These are phyloP conservation scores for Acorus calamus DNA, from an alignment of 106 monocot species.

Conservation along the genomic window DNA sequence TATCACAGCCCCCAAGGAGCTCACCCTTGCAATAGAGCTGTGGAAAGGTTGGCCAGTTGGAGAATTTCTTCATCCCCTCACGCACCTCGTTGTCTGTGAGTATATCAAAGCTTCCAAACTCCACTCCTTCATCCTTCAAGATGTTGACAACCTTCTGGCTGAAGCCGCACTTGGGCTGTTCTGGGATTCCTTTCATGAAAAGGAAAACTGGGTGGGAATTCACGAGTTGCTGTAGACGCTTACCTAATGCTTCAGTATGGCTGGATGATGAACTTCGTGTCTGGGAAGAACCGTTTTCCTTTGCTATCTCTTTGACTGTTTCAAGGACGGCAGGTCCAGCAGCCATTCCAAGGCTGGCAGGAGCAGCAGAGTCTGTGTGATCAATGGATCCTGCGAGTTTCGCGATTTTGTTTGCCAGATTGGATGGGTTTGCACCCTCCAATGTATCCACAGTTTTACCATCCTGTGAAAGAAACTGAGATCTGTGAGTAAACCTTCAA, in stretches of 20 bases:
- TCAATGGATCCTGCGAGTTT: slow-evolving; percentile 55
- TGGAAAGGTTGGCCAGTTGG: slow-evolving; percentile 91
- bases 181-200: slow-evolving; percentile 93
- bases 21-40: slow-evolving; percentile 89
- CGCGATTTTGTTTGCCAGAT: slow-evolving; percentile 76
- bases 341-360: slow-evolving; percentile 85
- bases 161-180: slow-evolving; percentile 78
- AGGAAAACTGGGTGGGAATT: slow-evolving; percentile 63
- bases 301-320: slow-evolving; percentile 54
- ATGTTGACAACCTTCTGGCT: slow-evolving; percentile 71
- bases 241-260: slow-evolving; percentile 26
- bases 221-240: slow-evolving; percentile 48
- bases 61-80: slow-evolving; percentile 75
- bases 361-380: slow-evolving; percentile 51
- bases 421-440: slow-evolving; percentile 82
- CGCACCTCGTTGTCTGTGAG: slow-evolving; percentile 75
- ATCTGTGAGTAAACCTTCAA: neutral
- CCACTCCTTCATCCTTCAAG: slow-evolving; percentile 62
- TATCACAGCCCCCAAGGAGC: slow-evolving; percentile 87
- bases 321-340: slow-evolving; percentile 63
- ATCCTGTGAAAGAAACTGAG: slow-evolving; percentile 30
- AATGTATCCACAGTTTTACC: slow-evolving; percentile 75
- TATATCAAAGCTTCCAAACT: slow-evolving; percentile 85
- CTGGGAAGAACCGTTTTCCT: slow-evolving; percentile 28
- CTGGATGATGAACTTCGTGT: slow-evolving; percentile 4